phyloP scores from a whole-genome alignment of 2,329 filamentous ascomycete species.

The Hortaea werneckii region DNA sequence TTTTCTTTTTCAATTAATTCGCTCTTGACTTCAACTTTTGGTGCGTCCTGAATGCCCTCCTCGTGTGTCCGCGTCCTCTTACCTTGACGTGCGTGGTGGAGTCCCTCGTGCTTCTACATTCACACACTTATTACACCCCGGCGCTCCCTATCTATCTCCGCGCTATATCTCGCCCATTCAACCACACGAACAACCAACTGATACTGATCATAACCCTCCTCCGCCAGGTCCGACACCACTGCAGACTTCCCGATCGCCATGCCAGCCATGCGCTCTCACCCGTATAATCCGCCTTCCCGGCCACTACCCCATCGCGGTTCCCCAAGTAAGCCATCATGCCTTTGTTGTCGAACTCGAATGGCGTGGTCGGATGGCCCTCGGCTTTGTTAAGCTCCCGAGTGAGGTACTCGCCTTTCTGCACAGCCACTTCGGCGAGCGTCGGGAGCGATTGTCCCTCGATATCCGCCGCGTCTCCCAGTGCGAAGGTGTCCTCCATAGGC shows the following conservation, averaged over 20 bases:
- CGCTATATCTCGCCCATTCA: conserved; percentile 22
- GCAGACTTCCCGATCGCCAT: conserved; percentile 30
- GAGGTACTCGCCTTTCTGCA: conserved; percentile 31
- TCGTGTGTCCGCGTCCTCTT: no score
- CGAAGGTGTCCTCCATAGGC: conserved; percentile 22
- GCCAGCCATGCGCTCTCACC: conserved; percentile 34
- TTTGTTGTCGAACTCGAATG: conserved; percentile 31
- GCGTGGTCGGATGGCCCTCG: conserved; percentile 5
- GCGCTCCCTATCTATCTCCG: conserved; percentile 1
- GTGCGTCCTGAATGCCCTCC: no score
- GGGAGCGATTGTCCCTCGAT: conserved; percentile 28
- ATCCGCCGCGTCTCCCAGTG: conserved; percentile 30
- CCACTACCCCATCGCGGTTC: conserved; percentile 32
- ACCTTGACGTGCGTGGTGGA: no score
- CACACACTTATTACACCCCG: no score
- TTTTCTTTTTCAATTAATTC: no score
- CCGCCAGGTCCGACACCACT: conserved; percentile 23
- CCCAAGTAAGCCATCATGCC: conserved; percentile 33
- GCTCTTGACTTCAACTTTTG: no score
- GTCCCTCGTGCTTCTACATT: no score
- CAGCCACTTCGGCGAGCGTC: conserved; percentile 28
- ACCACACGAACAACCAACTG: conserved; percentile 20
- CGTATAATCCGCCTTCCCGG: conserved; percentile 31
- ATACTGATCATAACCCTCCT: conserved; percentile 22
- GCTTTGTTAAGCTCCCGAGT: conserved; percentile 20